phyloP scores from a whole-genome alignment of 352 stramenopile genomes.

The Globisporangium spinosum region DNA sequence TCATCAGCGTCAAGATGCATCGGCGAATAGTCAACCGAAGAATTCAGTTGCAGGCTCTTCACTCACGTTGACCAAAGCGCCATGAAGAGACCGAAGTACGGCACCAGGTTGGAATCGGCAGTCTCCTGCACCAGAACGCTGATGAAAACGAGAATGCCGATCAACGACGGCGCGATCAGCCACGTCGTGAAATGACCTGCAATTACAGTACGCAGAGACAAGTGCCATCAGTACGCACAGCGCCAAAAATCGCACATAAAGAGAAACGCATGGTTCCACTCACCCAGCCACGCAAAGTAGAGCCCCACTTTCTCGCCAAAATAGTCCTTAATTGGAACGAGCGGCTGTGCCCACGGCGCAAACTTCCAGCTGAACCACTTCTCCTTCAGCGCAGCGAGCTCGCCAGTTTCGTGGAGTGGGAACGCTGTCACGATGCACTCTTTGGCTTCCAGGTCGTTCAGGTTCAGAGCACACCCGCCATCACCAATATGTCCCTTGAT shows the following conservation, averaged over 20 bases:
- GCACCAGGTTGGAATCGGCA: constrained; percentile 54
- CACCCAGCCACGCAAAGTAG: constrained; percentile 96
- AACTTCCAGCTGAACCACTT: constrained; percentile 71
- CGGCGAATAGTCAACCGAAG: neutral
- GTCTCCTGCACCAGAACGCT: constrained; percentile 59
- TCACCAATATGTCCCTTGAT: constrained; percentile 52
- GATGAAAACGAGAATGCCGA: constrained; percentile 89
- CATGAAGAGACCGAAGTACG: constrained; percentile 83
- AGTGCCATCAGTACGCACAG: neutral
- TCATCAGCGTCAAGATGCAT: neutral
- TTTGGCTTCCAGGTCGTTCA: constrained; percentile 45
- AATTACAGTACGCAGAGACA: neutral
- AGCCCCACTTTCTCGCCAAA: constrained; percentile 92
- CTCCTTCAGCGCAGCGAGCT: constrained; percentile 39
- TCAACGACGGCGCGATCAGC: constrained; percentile 89
- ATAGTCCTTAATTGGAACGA: constrained; percentile 72
- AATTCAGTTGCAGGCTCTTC: neutral
- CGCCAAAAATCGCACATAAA: neutral
- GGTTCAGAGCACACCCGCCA: constrained; percentile 55
- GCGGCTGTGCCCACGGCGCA: constrained; percentile 54
- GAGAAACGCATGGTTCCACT: neutral
- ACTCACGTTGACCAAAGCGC: constrained; percentile 68
- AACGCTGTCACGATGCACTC: constrained; percentile 61
- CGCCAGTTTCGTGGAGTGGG: constrained; percentile 50
- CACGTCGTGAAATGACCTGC: constrained; percentile 91